Conservation (phyloP, 352 stramenopile species). For the Globisporangium cystogenes region DNA sequence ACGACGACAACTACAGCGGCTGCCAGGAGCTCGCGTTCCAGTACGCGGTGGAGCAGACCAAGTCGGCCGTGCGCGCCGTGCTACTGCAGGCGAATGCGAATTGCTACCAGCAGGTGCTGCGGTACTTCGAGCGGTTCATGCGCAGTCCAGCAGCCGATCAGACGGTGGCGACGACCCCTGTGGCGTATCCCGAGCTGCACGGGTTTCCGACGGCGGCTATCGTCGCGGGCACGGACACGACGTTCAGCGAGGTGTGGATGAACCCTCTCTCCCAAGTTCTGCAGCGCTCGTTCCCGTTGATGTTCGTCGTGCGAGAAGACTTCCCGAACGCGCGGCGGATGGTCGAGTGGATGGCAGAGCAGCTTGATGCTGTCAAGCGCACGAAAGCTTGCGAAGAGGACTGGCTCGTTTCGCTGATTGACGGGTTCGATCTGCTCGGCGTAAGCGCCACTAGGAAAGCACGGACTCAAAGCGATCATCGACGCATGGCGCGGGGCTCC, state of each 20-base stretch:
- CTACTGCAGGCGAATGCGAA: constrained; percentile 60
- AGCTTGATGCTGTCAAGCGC: constrained; percentile 32
- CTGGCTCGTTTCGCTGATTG: constrained; percentile 52
- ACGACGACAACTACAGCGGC: constrained; percentile 32
- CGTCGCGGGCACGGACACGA: constrained; percentile 63
- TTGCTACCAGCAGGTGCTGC: constrained; percentile 57
- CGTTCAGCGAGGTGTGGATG: constrained; percentile 74
- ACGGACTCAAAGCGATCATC: not conserved
- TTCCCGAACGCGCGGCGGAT: constrained; percentile 44
- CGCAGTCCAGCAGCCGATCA: not conserved
- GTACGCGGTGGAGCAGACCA: constrained; percentile 50
- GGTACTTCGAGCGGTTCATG: constrained; percentile 59
- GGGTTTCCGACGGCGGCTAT: constrained; percentile 55
- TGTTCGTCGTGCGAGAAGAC: constrained; percentile 50
- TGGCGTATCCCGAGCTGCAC: constrained; percentile 39
- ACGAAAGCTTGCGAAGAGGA: constrained; percentile 33
- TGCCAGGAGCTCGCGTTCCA: constrained; percentile 68
- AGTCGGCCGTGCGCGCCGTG: constrained; percentile 45
- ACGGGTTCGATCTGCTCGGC: constrained; percentile 32
- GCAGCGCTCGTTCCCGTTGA: constrained; percentile 62
- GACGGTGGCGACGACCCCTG: constrained; percentile 4
- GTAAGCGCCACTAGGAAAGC: not conserved
- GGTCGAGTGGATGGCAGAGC: constrained; percentile 61
- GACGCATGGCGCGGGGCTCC: not conserved
- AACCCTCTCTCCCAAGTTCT: constrained; percentile 58